Evolutionary conservation across 2,329 filamentous ascomycete genomes (phyloP).

Genomic region (Fusarium transvaalense): DNA sequence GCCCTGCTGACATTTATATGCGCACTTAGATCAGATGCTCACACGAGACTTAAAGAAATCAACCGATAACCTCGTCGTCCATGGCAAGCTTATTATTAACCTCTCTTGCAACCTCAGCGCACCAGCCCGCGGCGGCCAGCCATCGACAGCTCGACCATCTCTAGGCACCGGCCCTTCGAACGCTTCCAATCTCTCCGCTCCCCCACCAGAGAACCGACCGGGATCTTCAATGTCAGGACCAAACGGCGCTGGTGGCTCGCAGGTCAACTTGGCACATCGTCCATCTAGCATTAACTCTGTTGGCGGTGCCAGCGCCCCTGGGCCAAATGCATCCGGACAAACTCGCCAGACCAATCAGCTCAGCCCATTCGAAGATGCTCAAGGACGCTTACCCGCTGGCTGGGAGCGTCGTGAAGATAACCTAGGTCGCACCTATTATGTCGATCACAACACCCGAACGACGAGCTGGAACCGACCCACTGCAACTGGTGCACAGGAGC

Average conservation of each 20-base stretch:
- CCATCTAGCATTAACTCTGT: conserved; percentile 62
- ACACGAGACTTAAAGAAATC: conserved; percentile 97
- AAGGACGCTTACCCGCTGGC: conserved; percentile 89
- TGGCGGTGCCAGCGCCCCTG: conserved; percentile 41
- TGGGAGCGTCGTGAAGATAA: conserved; percentile 98
- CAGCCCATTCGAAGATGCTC: conserved; percentile 96
- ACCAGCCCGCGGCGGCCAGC: conserved; percentile 69
- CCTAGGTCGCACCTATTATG: conserved; percentile 94
- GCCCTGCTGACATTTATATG: conserved; percentile 42
- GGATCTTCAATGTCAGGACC: conserved; percentile 65
- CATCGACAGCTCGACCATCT: conserved; percentile 61
- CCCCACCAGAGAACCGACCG: conserved; percentile 62
- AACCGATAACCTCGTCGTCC: conserved; percentile 96
- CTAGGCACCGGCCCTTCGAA: conserved; percentile 60
- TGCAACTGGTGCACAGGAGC: conserved; percentile 78
- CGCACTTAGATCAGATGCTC: conserved; percentile 88
- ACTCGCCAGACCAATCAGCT: conserved; percentile 62
- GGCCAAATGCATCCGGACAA: conserved; percentile 50
- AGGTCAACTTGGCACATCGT: conserved; percentile 59
- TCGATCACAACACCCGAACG: conserved; percentile 96
- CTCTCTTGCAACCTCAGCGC: conserved; percentile 88
- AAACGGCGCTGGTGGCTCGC: conserved; percentile 60
- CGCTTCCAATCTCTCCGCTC: conserved; percentile 59
- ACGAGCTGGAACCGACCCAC: conserved; percentile 96
- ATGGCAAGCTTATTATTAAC: conserved; percentile 97